A percentile compares a stretch with the other conserved stretches of the same genome.
Conservation (phyloP, 1,139 yeast species). For the Zygosaccharomyces sapae region DNA sequence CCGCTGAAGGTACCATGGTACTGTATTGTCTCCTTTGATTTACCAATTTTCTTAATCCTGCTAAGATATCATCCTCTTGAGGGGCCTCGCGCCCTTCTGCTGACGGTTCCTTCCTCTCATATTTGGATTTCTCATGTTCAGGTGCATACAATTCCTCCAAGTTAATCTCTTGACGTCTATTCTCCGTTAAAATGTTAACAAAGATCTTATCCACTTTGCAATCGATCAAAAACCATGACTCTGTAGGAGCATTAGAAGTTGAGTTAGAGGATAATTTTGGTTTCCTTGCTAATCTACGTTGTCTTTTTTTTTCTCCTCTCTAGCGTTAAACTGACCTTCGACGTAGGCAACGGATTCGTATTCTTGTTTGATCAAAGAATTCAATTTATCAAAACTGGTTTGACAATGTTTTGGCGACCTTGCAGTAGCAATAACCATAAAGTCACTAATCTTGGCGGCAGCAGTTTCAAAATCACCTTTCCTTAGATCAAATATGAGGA, state of each 20-base stretch:
- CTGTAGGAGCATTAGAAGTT: conserved; percentile 36
- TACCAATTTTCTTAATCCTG: conserved; percentile 31
- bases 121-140: conserved; percentile 41
- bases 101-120: conserved; percentile 19
- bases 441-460: conserved; percentile 41
- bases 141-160: conserved; percentile 66
- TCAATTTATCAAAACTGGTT: conserved; percentile 62
- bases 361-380: conserved; percentile 45
- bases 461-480: conserved; percentile 43
- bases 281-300: conserved; percentile 58
- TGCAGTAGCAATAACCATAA: conserved; percentile 70
- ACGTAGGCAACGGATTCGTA: conserved; percentile 46
- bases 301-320: conserved; percentile 51
- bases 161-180: conserved; percentile 61
- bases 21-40: conserved; percentile 28
- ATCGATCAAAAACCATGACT: conserved; percentile 80
- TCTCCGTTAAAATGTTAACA: conserved; percentile 68
- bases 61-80: conserved; percentile 26
- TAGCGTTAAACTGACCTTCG: conserved; percentile 69
- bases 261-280: conserved; percentile 40
- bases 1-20: conserved; percentile 11
- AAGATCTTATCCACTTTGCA: conserved; percentile 57
- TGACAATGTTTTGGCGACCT: conserved; percentile 72
- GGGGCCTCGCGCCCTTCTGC: conserved; percentile 6
- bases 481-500: conserved; percentile 56